phyloP scores from a whole-genome alignment of 2,329 filamentous ascomycete species.

The Hypocreales sp. region DNA sequence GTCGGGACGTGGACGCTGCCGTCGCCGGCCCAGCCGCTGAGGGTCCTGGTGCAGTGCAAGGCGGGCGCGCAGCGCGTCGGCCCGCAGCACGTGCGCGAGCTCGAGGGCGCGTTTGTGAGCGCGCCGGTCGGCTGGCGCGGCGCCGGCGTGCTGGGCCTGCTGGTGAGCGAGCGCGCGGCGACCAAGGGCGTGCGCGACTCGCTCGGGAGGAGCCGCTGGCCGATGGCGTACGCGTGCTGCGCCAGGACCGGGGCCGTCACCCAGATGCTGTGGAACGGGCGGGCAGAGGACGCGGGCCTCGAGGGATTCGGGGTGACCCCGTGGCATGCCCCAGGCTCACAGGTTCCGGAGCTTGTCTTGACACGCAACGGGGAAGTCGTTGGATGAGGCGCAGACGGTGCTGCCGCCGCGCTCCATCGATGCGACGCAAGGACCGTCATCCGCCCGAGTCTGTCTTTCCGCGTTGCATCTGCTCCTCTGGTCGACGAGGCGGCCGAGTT shows the following conservation, averaged over 20 bases:
- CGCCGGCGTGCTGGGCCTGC: constrained; percentile 48
- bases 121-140: constrained; percentile 61
- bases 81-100: constrained; percentile 52
- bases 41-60: constrained; percentile 55
- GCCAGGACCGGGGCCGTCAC: constrained; percentile 38
- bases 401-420: too few relatives aligned
- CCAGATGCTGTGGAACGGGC: constrained; percentile 61
- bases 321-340: constrained; percentile 19
- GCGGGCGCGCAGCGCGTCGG: constrained; percentile 32
- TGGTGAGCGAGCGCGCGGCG: constrained; percentile 53
- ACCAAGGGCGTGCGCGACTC: constrained; percentile 68
- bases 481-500: too few relatives aligned
- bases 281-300: constrained; percentile 45
- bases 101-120: constrained; percentile 62
- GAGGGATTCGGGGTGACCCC: constrained; percentile 39
- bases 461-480: too few relatives aligned
- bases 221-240: constrained; percentile 57
- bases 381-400: not conserved
- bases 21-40: constrained; percentile 18
- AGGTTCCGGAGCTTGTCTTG: constrained; percentile 28
- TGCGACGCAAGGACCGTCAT: too few relatives aligned
- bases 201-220: constrained; percentile 48
- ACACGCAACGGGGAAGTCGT: constrained; percentile 32
- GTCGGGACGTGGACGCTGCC: constrained; percentile 53
- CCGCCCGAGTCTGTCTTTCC: too few relatives aligned